Evolutionary conservation across 257 asterid species (phyloP).

Genomic region (Oldenlandia corymbosa): DNA sequence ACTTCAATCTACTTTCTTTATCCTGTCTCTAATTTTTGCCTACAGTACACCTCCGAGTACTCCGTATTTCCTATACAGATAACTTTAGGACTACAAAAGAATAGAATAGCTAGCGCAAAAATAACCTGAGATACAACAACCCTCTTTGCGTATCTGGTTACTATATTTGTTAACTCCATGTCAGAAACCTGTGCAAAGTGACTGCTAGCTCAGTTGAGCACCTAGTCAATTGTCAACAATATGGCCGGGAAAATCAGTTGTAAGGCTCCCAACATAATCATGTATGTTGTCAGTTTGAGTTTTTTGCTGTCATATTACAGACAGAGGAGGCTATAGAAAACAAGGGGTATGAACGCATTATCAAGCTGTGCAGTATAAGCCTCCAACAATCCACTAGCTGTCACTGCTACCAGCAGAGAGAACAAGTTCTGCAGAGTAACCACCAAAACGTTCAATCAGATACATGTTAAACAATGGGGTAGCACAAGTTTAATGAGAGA

Average conservation of each 20-base stretch:
- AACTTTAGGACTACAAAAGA: not conserved
- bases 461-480: not conserved
- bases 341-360: slow-evolving; percentile 93
- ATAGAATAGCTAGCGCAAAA: not conserved
- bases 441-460: slow-evolving; percentile 6
- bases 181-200: slow-evolving; percentile 30
- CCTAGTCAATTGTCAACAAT: not conserved
- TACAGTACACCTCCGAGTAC: no score
- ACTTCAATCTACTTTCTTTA: not conserved
- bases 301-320: slow-evolving; percentile 29
- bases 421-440: slow-evolving; percentile 70
- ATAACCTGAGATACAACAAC: not conserved
- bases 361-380: slow-evolving; percentile 97
- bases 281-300: not conserved
- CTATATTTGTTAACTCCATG: slow-evolving; percentile 16
- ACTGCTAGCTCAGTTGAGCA: not conserved
- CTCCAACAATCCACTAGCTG: slow-evolving; percentile 76
- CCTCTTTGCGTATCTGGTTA: slow-evolving; percentile 2
- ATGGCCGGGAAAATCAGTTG: slow-evolving; percentile 2
- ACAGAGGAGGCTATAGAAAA: slow-evolving; percentile 91
- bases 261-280: not conserved
- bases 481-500: not conserved
- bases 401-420: slow-evolving; percentile 79
- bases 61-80: slow-evolving; percentile 12
- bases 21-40: not conserved